phyloP scores from a whole-genome alignment of 2,329 filamentous ascomycete genomes.

The Paradendryphiella salina region DNA sequence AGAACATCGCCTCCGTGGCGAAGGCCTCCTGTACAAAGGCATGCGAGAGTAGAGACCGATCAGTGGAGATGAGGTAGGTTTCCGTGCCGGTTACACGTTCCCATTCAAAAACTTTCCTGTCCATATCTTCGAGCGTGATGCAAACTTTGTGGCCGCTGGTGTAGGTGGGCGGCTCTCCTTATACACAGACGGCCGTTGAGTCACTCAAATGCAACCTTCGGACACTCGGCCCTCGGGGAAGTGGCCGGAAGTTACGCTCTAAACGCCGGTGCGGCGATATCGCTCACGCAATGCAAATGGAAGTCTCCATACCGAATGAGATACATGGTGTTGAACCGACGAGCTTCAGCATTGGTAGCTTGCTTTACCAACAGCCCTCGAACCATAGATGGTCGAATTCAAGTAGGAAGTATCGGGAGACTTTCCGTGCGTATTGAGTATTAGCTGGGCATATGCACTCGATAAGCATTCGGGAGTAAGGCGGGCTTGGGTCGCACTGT shows the following conservation, averaged over 20 bases:
- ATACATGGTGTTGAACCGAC: too few species aligned
- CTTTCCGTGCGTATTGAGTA: too few species aligned
- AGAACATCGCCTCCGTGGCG: conserved; percentile 35
- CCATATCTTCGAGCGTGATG: conserved; percentile 14
- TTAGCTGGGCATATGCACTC: too few species aligned
- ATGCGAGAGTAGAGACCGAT: conserved; percentile 31
- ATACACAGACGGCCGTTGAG: not conserved
- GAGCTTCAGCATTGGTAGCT: too few species aligned
- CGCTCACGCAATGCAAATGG: too few species aligned
- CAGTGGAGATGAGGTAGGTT: conserved; percentile 36
- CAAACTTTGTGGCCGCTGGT: not conserved
- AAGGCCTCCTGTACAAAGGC: conserved; percentile 39
- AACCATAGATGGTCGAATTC: too few species aligned
- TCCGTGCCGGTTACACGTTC: conserved; percentile 23
- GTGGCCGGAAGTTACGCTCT: conserved; percentile 4
- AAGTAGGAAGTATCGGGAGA: too few species aligned
- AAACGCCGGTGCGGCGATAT: not conserved
- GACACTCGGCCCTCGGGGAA: not conserved
- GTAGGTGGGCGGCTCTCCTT: not conserved
- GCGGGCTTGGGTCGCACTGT: too few species aligned
- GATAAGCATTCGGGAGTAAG: too few species aligned
- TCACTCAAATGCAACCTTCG: not conserved
- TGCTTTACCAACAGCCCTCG: too few species aligned
- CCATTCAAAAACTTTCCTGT: conserved; percentile 31
- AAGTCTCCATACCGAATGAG: not conserved